A percentile compares a stretch with the other conserved stretches of the same genome.
These are phyloP conservation scores for Penicillium sp. DNA, from an alignment of 2,329 filamentous ascomycete genomes.

Conservation along the genomic window DNA sequence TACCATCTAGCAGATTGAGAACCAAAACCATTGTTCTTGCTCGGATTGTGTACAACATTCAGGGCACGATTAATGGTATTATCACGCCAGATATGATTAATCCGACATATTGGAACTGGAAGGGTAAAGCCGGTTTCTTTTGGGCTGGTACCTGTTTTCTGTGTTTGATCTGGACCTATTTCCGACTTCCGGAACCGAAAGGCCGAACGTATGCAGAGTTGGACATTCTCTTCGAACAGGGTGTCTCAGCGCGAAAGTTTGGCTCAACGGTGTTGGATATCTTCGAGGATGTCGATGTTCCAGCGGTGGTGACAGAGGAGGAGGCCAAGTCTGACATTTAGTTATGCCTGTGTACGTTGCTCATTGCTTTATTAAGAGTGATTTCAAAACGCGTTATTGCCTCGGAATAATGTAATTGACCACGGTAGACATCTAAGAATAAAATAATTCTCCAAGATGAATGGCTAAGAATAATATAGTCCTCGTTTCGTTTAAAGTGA, in stretches of 20 bases:
- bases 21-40: conserved; percentile 44
- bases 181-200: conserved; percentile 24
- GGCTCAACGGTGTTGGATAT: conserved; percentile 54
- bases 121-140: conserved; percentile 26
- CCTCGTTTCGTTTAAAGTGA: too few species aligned
- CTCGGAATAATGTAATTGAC: neutral
- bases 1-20: conserved; percentile 36
- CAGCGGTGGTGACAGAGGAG: neutral
- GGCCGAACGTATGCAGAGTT: conserved; percentile 35
- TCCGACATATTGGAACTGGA: conserved; percentile 20
- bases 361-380: too few species aligned
- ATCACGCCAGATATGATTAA: conserved; percentile 40
- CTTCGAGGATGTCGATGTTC: conserved; percentile 42
- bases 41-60: conserved; percentile 34
- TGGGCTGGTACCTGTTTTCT: conserved; percentile 17
- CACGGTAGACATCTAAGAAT: neutral
- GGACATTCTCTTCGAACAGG: conserved; percentile 58
- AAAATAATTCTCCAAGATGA: neutral
- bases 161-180: neutral
- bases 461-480: neutral
- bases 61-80: conserved; percentile 38
- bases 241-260: conserved; percentile 66
- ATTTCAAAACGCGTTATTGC: neutral
- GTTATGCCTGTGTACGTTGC: too few species aligned
- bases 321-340: neutral